Conservation (phyloP, 2,329 filamentous ascomycete genomes). For the Domatiomyces catenatus region DNA sequence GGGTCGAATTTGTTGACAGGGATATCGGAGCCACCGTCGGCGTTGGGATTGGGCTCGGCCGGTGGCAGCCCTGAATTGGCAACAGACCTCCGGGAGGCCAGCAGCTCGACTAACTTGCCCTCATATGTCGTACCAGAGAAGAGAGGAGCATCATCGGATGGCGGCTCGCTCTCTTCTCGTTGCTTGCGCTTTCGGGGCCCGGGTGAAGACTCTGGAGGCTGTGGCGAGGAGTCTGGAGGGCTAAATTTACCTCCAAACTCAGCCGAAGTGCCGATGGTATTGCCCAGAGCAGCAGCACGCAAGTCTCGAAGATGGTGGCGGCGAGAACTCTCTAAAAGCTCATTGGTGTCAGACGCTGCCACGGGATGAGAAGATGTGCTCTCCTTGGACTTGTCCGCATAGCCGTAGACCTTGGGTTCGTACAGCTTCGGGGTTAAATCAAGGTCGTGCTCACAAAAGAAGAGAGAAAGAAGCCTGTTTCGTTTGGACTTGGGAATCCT, state of each 20-base stretch:
- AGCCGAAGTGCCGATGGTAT: constrained; percentile 15
- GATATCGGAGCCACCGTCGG: neutral
- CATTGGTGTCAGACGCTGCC: neutral
- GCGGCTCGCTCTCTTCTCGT: neutral
- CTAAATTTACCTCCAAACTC: constrained; percentile 7
- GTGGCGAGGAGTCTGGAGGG: neutral
- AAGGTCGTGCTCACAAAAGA: constrained; percentile 15
- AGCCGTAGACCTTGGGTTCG: constrained; percentile 13
- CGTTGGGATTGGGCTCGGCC: neutral
- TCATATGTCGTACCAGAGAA: constrained; percentile 17
- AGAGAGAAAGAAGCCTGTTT: constrained; percentile 6
- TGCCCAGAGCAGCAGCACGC: constrained; percentile 10
- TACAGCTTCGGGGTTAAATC: constrained; percentile 16
- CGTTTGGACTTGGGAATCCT: constrained; percentile 20
- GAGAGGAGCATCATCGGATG: constrained; percentile 8
- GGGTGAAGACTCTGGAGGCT: neutral
- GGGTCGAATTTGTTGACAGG: neutral
- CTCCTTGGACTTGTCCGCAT: constrained; percentile 3
- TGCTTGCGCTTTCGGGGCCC: neutral
- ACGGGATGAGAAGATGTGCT: neutral
- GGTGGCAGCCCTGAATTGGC: neutral
- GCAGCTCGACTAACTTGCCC: constrained; percentile 5
- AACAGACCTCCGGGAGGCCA: neutral
- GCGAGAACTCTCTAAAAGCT: constrained; percentile 6
- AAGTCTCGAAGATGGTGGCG: constrained; percentile 9